phyloP scores from a whole-genome alignment of 2,329 filamentous ascomycete species.

The Epichloe hybrida region DNA sequence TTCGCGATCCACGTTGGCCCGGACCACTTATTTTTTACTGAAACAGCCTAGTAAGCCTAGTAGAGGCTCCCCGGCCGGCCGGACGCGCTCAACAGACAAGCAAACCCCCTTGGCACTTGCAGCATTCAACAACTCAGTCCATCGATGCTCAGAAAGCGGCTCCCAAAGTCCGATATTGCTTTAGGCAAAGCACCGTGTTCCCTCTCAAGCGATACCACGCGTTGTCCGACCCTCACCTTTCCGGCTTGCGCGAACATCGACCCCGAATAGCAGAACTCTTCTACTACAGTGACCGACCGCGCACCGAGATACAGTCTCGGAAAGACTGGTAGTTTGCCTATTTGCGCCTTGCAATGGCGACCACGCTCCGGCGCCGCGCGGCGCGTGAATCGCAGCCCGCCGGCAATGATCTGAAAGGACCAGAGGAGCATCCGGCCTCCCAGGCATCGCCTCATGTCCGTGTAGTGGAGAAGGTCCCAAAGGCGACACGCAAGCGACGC shows the following conservation, averaged over 20 bases:
- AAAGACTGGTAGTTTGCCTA: neutral
- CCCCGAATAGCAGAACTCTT: neutral
- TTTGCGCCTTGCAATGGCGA: conserved; percentile 10
- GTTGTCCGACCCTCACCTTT: neutral
- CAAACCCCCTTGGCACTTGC: neutral
- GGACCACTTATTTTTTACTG: neutral
- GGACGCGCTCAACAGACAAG: neutral
- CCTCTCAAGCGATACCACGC: neutral
- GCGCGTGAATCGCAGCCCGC: conserved; percentile 11
- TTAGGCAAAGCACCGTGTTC: neutral
- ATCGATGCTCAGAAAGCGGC: neutral
- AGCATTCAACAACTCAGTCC: neutral
- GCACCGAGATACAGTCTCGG: neutral
- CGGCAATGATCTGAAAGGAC: conserved; percentile 10
- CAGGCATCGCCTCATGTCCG: conserved; percentile 24
- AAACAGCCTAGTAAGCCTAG: neutral
- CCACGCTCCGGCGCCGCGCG: conserved; percentile 21
- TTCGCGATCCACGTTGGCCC: neutral
- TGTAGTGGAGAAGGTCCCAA: conserved; percentile 30
- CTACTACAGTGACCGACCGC: neutral
- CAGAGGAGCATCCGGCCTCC: conserved; percentile 17
- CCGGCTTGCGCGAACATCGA: neutral
- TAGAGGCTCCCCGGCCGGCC: neutral
- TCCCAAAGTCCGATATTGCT: neutral
- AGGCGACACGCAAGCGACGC: conserved; percentile 51